These are phyloP conservation scores for Trichosporon asahii DNA, from an alignment of 1,284 basidiomycete genomes.

Conservation along the genomic window DNA sequence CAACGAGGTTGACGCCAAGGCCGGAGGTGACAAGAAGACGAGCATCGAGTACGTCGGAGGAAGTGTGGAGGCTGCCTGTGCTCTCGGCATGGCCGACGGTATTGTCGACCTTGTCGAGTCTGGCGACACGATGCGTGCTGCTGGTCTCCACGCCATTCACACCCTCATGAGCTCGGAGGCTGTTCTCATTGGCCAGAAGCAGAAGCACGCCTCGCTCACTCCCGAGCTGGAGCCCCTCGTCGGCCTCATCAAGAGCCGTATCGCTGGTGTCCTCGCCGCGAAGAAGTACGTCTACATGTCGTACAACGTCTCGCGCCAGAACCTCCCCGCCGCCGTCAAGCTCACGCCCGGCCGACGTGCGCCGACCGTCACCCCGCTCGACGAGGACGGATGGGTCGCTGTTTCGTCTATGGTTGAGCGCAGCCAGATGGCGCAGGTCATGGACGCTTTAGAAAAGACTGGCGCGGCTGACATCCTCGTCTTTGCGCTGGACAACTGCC, in stretches of 20 bases:
- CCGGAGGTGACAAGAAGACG: slow-evolving; percentile 59
- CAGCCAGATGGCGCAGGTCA: slow-evolving; percentile 74
- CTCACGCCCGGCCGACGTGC: slow-evolving; percentile 88
- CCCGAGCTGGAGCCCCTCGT: slow-evolving; percentile 61
- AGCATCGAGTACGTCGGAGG: slow-evolving; percentile 94
- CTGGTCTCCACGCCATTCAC: slow-evolving; percentile 87
- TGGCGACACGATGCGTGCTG: slow-evolving; percentile 99
- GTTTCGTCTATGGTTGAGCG: slow-evolving; percentile 92
- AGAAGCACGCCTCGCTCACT: slow-evolving; percentile 63
- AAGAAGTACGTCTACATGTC: slow-evolving; percentile 82
- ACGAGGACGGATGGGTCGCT: slow-evolving; percentile 77
- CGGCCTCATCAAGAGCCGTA: slow-evolving; percentile 76
- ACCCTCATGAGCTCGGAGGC: slow-evolving; percentile 87
- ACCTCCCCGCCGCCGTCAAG: slow-evolving; percentile 62
- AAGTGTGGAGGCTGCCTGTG: slow-evolving; percentile 96
- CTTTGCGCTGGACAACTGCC: slow-evolving; percentile 87
- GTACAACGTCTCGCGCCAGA: slow-evolving; percentile 77
- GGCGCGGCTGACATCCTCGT: slow-evolving; percentile 90
- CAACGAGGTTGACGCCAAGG: slow-evolving; percentile 63
- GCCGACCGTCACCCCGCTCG: slow-evolving; percentile 83
- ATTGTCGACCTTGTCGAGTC: slow-evolving; percentile 67
- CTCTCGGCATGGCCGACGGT: slow-evolving; percentile 92
- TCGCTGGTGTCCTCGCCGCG: slow-evolving; percentile 90
- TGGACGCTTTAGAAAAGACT: slow-evolving; percentile 78
- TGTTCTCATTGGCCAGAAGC: slow-evolving; percentile 81